A percentile compares a stretch with the other conserved stretches of the same genome.
phyloP scores from a whole-genome alignment of 257 asterid species.

The Petunia secreta region DNA sequence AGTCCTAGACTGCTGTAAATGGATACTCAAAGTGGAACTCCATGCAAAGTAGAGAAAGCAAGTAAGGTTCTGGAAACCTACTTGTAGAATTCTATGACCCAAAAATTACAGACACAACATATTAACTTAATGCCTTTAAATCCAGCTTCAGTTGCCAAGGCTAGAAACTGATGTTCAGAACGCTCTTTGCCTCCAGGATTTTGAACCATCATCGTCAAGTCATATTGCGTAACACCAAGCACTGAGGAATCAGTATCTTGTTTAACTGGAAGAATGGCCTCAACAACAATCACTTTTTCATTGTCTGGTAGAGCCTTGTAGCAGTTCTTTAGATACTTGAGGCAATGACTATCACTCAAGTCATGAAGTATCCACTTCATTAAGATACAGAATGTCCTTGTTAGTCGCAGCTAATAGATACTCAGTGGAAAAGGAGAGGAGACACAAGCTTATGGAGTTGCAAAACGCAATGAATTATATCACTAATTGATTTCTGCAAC shows the following conservation, averaged over 20 bases:
- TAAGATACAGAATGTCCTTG: neutral
- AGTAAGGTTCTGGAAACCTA: conserved; percentile 16
- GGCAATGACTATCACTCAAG: conserved; percentile 48
- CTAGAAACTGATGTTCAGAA: conserved; percentile 34
- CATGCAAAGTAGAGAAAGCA: neutral
- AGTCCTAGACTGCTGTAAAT: neutral
- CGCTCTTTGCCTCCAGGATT: conserved; percentile 53
- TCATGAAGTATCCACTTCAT: conserved; percentile 56
- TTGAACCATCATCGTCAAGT: conserved; percentile 41
- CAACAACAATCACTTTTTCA: conserved; percentile 47
- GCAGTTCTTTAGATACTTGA: conserved; percentile 42
- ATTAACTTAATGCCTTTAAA: conserved; percentile 34
- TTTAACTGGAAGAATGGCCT: conserved; percentile 30
- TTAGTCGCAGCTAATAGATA: neutral
- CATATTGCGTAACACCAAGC: conserved; percentile 27
- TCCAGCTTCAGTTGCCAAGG: conserved; percentile 46
- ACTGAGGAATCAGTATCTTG: conserved; percentile 33
- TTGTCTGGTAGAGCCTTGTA: conserved; percentile 39
- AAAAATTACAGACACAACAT: conserved; percentile 37
- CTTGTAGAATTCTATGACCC: conserved; percentile 49
- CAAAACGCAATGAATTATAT: neutral
- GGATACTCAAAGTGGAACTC: neutral
- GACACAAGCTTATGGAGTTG: neutral
- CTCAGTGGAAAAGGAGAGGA: neutral
- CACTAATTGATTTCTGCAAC: neutral